A percentile compares a stretch with the other conserved stretches of the same genome.
Evolutionary conservation across 2,329 filamentous ascomycete genomes (phyloP).

Genomic region (Eurotiales sp.): DNA sequence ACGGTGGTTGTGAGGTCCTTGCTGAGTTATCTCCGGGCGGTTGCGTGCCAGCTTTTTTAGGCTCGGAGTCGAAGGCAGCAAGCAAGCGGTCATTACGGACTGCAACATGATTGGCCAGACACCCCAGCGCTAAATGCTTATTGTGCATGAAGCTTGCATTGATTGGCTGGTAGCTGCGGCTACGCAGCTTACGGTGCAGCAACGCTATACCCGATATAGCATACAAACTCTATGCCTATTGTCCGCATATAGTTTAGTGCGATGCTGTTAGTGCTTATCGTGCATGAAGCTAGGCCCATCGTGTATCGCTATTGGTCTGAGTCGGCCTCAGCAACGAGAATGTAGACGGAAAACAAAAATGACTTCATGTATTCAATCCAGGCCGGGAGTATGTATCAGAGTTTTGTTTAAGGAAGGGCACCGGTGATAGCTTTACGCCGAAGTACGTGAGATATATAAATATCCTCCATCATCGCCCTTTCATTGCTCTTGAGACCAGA

Average conservation of each 20-base stretch:
- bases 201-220: background rate
- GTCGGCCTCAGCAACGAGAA: too few relatives aligned
- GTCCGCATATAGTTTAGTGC: background rate
- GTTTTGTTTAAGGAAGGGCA: too few relatives aligned
- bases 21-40: too few relatives aligned
- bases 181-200: slow-evolving; percentile 1
- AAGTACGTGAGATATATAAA: slow-evolving; percentile 3
- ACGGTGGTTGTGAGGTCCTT: too few relatives aligned
- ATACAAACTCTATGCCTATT: background rate
- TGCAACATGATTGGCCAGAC: too few relatives aligned
- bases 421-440: slow-evolving; percentile 2
- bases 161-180: background rate
- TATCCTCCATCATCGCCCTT: background rate
- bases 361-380: too few relatives aligned
- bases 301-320: too few relatives aligned
- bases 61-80: too few relatives aligned
- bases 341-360: too few relatives aligned
- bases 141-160: background rate
- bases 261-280: background rate
- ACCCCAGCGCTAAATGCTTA: background rate
- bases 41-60: too few relatives aligned
- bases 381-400: too few relatives aligned
- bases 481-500: background rate
- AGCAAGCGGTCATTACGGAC: too few relatives aligned
- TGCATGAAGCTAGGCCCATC: background rate